Base-by-base conservation (phyloP, 768 basidiomycete genomes). In the Sporobolomyces pararoseus region DNA sequence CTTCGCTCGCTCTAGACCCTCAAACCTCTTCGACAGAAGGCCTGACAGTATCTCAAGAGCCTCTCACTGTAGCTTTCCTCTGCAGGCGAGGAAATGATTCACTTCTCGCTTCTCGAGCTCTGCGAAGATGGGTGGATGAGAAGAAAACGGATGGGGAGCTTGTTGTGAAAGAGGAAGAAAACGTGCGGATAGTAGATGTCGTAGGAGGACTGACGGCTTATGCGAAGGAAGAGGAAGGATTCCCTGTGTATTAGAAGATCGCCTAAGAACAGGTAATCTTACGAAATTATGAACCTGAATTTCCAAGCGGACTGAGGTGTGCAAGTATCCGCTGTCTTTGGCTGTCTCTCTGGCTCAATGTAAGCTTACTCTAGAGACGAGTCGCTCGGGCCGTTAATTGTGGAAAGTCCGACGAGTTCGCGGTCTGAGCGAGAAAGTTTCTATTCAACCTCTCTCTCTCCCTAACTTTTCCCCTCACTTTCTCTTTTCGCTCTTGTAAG, bases 81-180 rank as follows among this genome's bases (percentile, higher is more conserved):
- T 74, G 73, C 46, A 44, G 73, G 0, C 39, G 73, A 23, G 73
- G 73, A 6, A 74, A 74, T 63, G 73, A 74, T 59, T 74, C 73
- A 31, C 60, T 68, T 1, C 55, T 74, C 21, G 73, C 73, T 4
- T 37, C 73, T 2, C 39, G 70, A 4, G 73, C 73, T 0, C 10
- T 74, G 13, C 13, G 49, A 39, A 42, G 73, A n/a, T 54, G 63
- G n/a, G n/a, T 74, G 10, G 52, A 42, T 0, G 27, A 16, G 58
- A 25, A 62, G 32, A 37, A 39, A 42, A 31, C 13, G 53, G 23
- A 14, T 29, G 37, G 46, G 3, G 35, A 13, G 19, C 14, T 12
- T 12, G 21, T n/a, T 16, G 29, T 29, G 13, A 29, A 27, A 10
- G 37, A 14, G 16, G 32, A 17, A 19, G 39, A n/a, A n/a, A n/a